These are phyloP conservation scores for Aspergillus panamensis DNA, from an alignment of 495 filamentous ascomycete species.

Conservation along the genomic window DNA sequence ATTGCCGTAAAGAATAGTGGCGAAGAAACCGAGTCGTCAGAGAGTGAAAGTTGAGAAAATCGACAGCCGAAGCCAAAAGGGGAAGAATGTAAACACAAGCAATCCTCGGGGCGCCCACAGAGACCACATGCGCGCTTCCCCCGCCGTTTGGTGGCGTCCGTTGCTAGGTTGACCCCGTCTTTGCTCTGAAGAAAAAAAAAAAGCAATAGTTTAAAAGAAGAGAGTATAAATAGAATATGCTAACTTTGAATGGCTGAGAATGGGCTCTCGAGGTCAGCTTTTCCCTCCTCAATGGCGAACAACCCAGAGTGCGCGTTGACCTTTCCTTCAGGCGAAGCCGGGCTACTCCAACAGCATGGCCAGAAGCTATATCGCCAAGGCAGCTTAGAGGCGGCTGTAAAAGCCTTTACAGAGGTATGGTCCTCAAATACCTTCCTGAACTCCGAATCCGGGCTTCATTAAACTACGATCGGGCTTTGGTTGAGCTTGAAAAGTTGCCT, in stretches of 20 bases:
- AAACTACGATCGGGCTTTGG: too few relatives aligned
- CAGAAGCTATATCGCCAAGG: conserved; percentile 42
- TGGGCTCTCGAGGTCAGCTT: conserved; percentile 20
- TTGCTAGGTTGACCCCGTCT: conserved; percentile 16
- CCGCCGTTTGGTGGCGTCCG: conserved; percentile 14
- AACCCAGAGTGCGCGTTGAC: background rate
- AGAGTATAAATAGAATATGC: background rate
- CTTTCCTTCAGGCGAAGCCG: conserved; percentile 12
- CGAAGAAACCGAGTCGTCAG: conserved; percentile 2
- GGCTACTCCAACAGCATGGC: conserved; percentile 31
- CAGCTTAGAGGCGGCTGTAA: conserved; percentile 39
- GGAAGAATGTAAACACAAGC: conserved; percentile 48
- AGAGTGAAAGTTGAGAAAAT: background rate
- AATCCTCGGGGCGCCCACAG: conserved; percentile 14
- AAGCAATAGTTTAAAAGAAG: background rate
- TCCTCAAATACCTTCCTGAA: background rate
- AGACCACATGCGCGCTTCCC: conserved; percentile 10
- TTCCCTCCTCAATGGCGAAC: background rate
- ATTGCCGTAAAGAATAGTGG: background rate
- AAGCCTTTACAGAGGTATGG: conserved; percentile 42
- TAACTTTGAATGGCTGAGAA: conserved; percentile 10
- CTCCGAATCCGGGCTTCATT: background rate
- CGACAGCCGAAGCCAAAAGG: conserved; percentile 28
- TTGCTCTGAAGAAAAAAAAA: background rate
- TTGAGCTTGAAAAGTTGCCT: background rate